Conservation (phyloP, 495 filamentous ascomycete species). For the Pyronema omphalodes region DNA sequence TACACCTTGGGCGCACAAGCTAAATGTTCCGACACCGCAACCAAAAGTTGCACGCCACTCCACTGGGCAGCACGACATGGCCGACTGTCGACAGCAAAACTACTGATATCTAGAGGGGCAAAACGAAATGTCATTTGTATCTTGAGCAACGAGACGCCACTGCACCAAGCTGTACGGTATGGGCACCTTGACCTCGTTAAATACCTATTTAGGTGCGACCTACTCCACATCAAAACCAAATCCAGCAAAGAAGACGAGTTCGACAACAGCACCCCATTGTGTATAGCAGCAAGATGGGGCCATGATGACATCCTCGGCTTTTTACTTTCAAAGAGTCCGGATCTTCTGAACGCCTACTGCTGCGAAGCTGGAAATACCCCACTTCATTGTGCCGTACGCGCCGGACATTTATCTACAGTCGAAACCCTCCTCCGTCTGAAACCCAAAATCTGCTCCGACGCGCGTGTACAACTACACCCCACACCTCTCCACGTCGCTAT, state of each 20-base stretch:
- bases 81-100: neutral
- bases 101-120: neutral
- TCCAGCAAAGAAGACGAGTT: neutral
- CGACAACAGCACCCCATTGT: conserved; percentile 5
- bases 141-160: conserved; percentile 1
- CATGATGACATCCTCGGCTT: conserved; percentile 9
- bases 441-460: no score
- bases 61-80: conserved; percentile 14
- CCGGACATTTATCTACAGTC: no score
- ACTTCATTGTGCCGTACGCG: conserved; percentile 1
- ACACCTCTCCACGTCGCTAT: no score
- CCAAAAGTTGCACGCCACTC: conserved; percentile 6
- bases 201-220: neutral
- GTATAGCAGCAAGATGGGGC: conserved; percentile 7
- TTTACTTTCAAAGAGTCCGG: conserved; percentile 4
- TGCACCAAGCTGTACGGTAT: conserved; percentile 4
- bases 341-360: neutral
- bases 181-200: conserved; percentile 2
- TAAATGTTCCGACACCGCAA: neutral
- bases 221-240: no score
- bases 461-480: no score
- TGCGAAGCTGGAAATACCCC: neutral
- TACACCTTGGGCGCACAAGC: conserved; percentile 9
- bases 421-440: no score
- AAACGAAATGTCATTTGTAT: neutral